phyloP scores from a whole-genome alignment of 305 asterid genomes.

The Nicotiana rustica region DNA sequence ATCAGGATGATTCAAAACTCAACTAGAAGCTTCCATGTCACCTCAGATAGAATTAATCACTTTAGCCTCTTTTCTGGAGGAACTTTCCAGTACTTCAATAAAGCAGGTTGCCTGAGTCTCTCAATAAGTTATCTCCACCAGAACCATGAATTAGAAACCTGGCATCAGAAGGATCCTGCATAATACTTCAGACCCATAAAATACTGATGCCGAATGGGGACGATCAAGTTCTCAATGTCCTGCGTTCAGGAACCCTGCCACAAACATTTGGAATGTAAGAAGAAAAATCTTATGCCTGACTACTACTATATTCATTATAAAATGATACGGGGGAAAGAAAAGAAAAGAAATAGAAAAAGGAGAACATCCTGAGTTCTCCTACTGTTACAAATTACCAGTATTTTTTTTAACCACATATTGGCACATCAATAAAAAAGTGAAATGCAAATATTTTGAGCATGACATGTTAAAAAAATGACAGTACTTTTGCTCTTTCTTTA shows the following conservation, averaged over 20 bases:
- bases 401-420: neutral
- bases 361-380: slow-evolving; percentile 11
- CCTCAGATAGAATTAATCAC: neutral
- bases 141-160: neutral
- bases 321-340: neutral
- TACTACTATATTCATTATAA: neutral
- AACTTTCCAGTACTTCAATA: neutral
- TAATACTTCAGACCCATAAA: slow-evolving; percentile 3
- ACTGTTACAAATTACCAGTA: neutral
- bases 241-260: slow-evolving; percentile 24
- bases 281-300: slow-evolving; percentile 6
- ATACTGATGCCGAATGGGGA: slow-evolving; percentile 1
- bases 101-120: slow-evolving; percentile 24
- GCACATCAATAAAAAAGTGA: neutral
- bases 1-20: slow-evolving; percentile 36
- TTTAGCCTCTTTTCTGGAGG: neutral
- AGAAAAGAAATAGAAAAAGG: neutral
- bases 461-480: neutral
- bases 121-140: slow-evolving; percentile 18
- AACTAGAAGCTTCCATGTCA: slow-evolving; percentile 5
- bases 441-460: slow-evolving; percentile 21
- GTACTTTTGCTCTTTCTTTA: neutral
- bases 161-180: neutral
- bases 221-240: slow-evolving; percentile 20
- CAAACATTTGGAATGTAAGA: slow-evolving; percentile 26